Conservation (phyloP, 805 yeast genomes). For the Candida namnaoensis region DNA sequence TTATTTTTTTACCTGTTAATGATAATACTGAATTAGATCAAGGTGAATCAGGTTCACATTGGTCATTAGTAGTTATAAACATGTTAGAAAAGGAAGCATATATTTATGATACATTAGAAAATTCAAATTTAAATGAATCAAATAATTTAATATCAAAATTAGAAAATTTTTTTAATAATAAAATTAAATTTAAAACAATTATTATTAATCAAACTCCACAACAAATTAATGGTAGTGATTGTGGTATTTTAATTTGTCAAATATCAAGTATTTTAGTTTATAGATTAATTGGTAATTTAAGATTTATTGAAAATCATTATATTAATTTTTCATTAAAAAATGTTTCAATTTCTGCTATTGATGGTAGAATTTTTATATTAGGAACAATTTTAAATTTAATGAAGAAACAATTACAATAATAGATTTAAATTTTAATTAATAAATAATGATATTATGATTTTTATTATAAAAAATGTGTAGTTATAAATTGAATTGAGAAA, state of each 20-base stretch:
- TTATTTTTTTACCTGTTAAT: conserved; percentile 62
- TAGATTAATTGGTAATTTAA: conserved; percentile 20
- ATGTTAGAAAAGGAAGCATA: conserved; percentile 36
- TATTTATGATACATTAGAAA: conserved; percentile 47
- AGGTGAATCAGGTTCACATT: conserved; percentile 66
- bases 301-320: conserved; percentile 14
- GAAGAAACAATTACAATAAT: conserved; percentile 8
- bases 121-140: conserved; percentile 17
- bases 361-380: conserved; percentile 36
- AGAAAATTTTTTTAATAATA: conserved; percentile 8
- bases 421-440: too few relatives aligned
- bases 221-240: conserved; percentile 58
- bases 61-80: conserved; percentile 57
- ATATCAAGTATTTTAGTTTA: conserved; percentile 26
- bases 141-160: conserved; percentile 13
- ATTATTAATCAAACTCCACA: conserved; percentile 34
- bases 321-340: conserved; percentile 30
- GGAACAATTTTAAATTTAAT: conserved; percentile 23
- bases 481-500: too few relatives aligned
- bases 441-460: too few relatives aligned
- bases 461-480: too few relatives aligned
- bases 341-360: conserved; percentile 37
- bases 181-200: conserved; percentile 16
- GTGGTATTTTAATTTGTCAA: conserved; percentile 41
- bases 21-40: conserved; percentile 51